phyloP scores from a whole-genome alignment of 768 basidiomycete genomes.

The Phlebiopsis flavidoalba region DNA sequence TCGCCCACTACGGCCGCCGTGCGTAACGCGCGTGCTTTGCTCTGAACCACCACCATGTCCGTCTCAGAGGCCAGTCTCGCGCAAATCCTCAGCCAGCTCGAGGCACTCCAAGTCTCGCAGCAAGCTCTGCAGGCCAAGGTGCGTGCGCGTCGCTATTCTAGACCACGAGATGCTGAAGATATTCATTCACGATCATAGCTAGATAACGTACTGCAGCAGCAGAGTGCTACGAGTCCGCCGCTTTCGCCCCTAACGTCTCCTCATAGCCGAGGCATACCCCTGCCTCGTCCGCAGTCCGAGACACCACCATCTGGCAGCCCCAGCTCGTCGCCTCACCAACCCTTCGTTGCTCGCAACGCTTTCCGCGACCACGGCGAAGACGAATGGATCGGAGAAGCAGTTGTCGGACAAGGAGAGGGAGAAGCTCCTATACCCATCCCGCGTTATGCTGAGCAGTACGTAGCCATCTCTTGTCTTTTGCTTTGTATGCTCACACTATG shows the following conservation, averaged over 20 bases:
- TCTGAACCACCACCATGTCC: slow-evolving; percentile 8
- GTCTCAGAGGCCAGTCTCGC: slow-evolving; percentile 51
- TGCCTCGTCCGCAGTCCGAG: slow-evolving; percentile 11
- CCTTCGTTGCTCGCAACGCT: slow-evolving; percentile 10
- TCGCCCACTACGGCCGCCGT: slow-evolving; percentile 10
- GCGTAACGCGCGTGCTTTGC: slow-evolving; percentile 7
- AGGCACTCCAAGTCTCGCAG: slow-evolving; percentile 67
- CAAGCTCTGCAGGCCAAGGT: slow-evolving; percentile 81
- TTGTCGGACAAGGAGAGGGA: slow-evolving; percentile 60
- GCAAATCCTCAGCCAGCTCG: slow-evolving; percentile 70
- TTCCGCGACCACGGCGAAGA: not conserved
- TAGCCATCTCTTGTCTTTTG: not conserved
- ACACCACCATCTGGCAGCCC: slow-evolving; percentile 7
- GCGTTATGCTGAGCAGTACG: slow-evolving; percentile 76
- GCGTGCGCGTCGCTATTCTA: not conserved
- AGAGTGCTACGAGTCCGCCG: not conserved
- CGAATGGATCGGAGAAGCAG: not conserved
- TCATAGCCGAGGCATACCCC: slow-evolving; percentile 5
- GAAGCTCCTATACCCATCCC: slow-evolving; percentile 71
- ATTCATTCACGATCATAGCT: not conserved
- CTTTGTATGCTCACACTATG: slow-evolving; percentile 1
- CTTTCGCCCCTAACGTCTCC: slow-evolving; percentile 10
- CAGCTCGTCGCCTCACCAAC: slow-evolving; percentile 2
- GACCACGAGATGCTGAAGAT: not conserved
- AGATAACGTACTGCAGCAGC: slow-evolving; percentile 5